Percentiles rank a stretch among this genome's conserved stretches.
Evolutionary conservation across 1,284 basidiomycete genomes (phyloP).

Genomic region (Malassezia sp.): DNA sequence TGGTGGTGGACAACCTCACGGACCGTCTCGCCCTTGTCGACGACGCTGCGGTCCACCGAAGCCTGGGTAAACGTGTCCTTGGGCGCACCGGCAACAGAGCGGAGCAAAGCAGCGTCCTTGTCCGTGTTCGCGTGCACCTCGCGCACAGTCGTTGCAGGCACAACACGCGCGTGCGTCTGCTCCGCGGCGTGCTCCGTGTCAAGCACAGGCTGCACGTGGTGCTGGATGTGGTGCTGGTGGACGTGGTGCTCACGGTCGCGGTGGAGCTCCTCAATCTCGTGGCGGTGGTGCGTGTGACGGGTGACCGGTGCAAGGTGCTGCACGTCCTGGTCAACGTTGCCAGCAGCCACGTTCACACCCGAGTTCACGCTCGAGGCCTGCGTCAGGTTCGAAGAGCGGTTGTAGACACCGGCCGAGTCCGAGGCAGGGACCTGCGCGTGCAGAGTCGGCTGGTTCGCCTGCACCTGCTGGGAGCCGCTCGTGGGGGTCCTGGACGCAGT

Average conservation of each 20-base stretch:
- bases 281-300: slow-evolving; percentile 38
- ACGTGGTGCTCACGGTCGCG: slow-evolving; percentile 45
- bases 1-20: slow-evolving; percentile 43
- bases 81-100: slow-evolving; percentile 35
- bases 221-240: slow-evolving; percentile 46
- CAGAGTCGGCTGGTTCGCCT: not conserved
- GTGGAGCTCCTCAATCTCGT: slow-evolving; percentile 45
- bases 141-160: slow-evolving; percentile 34
- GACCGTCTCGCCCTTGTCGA: slow-evolving; percentile 45
- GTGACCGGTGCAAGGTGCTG: slow-evolving; percentile 45
- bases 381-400: slow-evolving; percentile 12
- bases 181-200: slow-evolving; percentile 42
- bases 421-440: not conserved
- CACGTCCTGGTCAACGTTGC: slow-evolving; percentile 43
- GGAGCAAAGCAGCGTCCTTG: slow-evolving; percentile 42
- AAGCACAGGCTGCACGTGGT: slow-evolving; percentile 45
- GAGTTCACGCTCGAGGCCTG: slow-evolving; percentile 17
- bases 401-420: slow-evolving; percentile 6
- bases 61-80: slow-evolving; percentile 31
- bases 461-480: not conserved
- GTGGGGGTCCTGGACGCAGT: not conserved
- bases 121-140: slow-evolving; percentile 44
- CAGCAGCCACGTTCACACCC: slow-evolving; percentile 32
- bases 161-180: slow-evolving; percentile 31
- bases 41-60: slow-evolving; percentile 30